phyloP scores from a whole-genome alignment of 306 rosid genomes.

The Corylus heterophylla region DNA sequence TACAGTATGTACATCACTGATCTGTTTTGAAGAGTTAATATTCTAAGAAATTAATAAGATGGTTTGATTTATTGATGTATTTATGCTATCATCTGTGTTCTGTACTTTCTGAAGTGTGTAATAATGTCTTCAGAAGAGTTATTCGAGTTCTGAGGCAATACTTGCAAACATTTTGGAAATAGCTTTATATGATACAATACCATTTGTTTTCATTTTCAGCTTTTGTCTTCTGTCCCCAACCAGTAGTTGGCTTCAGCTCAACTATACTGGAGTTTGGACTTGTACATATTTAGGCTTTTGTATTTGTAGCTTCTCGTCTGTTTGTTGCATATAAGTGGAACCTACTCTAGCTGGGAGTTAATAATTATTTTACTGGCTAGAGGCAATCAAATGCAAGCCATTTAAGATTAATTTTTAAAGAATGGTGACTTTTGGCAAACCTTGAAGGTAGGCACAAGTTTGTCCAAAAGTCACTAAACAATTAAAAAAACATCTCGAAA shows the following conservation, averaged over 20 bases:
- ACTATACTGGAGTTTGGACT: neutral
- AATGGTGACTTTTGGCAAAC: too few relatives aligned
- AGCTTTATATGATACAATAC: neutral
- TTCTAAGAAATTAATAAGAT: neutral
- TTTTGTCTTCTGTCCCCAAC: neutral
- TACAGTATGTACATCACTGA: neutral
- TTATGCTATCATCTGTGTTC: neutral
- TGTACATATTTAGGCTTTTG: neutral
- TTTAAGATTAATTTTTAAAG: neutral
- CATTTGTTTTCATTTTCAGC: neutral
- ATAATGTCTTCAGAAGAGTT: neutral
- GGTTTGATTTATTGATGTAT: neutral
- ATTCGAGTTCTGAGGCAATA: neutral
- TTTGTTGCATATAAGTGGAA: too few relatives aligned
- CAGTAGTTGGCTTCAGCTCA: neutral
- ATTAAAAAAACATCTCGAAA: too few relatives aligned
- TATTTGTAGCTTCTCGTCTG: too few relatives aligned
- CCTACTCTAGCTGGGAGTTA: neutral
- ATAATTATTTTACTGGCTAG: neutral
- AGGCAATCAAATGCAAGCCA: neutral
- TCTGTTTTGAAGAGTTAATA: neutral
- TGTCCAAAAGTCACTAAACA: too few relatives aligned
- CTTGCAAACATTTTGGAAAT: neutral
- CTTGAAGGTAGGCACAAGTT: too few relatives aligned
- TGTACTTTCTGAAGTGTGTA: neutral